Base-by-base conservation (phyloP, 1,284 basidiomycete species). In the Jaminaea rosea region DNA sequence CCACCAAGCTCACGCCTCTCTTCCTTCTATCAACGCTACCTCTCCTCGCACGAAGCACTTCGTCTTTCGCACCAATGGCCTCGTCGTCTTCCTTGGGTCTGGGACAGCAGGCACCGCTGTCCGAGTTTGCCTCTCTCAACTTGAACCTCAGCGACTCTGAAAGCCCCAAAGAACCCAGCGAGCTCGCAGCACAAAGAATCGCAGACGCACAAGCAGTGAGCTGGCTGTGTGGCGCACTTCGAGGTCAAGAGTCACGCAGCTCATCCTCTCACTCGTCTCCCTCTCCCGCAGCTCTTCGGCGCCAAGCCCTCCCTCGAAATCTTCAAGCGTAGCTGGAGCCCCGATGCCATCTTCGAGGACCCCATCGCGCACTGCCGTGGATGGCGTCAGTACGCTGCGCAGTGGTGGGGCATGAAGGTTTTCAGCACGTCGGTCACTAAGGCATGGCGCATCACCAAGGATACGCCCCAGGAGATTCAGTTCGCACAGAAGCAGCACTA, bases 331-430 rank as follows among this genome's bases (percentile, higher is more conserved):
- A 76, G 78, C n/a, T 86, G 83, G 82, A 73, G 75, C 29, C 73
- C 75, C 49, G 79, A 82, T 60, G 83, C 83, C 0, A 75, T 76
- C 3, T 84, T 84, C 53, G 83, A 84, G 75, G 83, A 60, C 26
- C 53, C 57, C 9, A 50, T 57, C 17, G 59, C 47, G 36, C 42
- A 55, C 42, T 56, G 53, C 4, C 13, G 26, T 10, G 55, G 56
- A 7, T 17, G 42, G 29, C 19, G 31, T 0, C 55, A 57, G 47
- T 60, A 57, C 47, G 46, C 55, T 29, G 53, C 53, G 1, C 69
- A 84, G 78, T 83, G 81, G 80, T 84, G 80, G 75, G 80, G 79
- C 11, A 73, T 84, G 84, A 82, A 81, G 56, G 54, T 82, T 1
- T 80, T 82, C 58, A 76, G 80, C 4, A 75, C 77, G 26, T 81